A percentile compares a stretch with the other conserved stretches of the same genome.
Evolutionary conservation across 2,329 filamentous ascomycete species (phyloP).

Genomic region (Kalmusia sp.): DNA sequence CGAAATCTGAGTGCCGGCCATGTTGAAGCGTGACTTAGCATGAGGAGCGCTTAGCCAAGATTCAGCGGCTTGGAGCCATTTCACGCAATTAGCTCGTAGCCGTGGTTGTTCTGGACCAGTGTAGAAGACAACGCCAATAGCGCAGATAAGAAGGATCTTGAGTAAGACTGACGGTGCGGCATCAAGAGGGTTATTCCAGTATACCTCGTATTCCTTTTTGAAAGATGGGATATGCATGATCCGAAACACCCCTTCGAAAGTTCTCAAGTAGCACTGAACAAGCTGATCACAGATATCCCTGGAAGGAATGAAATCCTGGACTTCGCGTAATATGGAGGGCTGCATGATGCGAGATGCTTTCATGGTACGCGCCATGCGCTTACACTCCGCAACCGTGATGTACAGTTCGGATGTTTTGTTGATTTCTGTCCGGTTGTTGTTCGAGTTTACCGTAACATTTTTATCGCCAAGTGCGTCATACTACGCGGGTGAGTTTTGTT

Average conservation of each 20-base stretch:
- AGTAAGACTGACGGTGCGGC: slow-evolving; percentile 56
- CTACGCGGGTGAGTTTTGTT: slow-evolving; percentile 20
- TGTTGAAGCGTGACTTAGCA: slow-evolving; percentile 59
- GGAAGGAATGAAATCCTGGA: slow-evolving; percentile 54
- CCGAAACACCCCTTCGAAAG: slow-evolving; percentile 56
- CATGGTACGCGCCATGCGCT: slow-evolving; percentile 59
- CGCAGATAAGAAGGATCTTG: slow-evolving; percentile 54
- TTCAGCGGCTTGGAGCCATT: slow-evolving; percentile 65
- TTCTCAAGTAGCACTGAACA: slow-evolving; percentile 58
- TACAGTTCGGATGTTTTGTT: slow-evolving; percentile 34
- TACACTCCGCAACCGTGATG: slow-evolving; percentile 50
- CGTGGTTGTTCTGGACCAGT: slow-evolving; percentile 56
- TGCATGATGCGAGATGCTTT: slow-evolving; percentile 51
- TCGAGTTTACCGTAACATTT: slow-evolving; percentile 40
- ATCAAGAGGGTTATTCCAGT: slow-evolving; percentile 54
- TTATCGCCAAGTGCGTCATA: slow-evolving; percentile 25
- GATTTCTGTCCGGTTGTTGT: slow-evolving; percentile 47
- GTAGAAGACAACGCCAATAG: slow-evolving; percentile 55
- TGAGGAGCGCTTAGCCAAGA: slow-evolving; percentile 61
- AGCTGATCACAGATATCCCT: slow-evolving; percentile 55
- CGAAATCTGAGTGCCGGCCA: slow-evolving; percentile 59
- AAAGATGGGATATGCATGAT: slow-evolving; percentile 62
- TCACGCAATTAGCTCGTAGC: slow-evolving; percentile 38
- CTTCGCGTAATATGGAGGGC: slow-evolving; percentile 53
- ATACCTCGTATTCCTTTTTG: slow-evolving; percentile 54